These are phyloP conservation scores for Phytopythium oedochilum DNA, from an alignment of 352 stramenopile genomes.

Conservation along the genomic window DNA sequence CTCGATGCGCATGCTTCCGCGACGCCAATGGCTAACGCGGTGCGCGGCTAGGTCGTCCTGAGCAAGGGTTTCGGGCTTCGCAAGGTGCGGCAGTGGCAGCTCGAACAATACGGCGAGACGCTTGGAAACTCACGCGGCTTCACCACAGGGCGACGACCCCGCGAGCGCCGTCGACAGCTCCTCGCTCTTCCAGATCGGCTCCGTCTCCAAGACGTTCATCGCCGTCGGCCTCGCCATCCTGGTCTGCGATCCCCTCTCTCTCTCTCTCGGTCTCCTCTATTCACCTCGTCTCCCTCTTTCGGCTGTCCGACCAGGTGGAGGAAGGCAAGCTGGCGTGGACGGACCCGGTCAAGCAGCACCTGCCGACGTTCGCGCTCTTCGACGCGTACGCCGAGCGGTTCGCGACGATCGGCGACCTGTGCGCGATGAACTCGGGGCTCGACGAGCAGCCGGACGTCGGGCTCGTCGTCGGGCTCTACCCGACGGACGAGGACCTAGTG, in stretches of 20 bases:
- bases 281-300: not conserved
- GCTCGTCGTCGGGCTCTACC: constrained; percentile 27
- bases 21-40: not conserved
- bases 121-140: not conserved
- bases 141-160: constrained; percentile 19
- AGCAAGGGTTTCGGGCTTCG: constrained; percentile 39
- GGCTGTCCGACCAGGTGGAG: constrained; percentile 23
- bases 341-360: constrained; percentile 50
- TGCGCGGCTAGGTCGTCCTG: constrained; percentile 13
- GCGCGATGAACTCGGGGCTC: constrained; percentile 59
- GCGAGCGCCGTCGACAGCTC: constrained; percentile 26
- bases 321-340: constrained; percentile 45
- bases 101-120: not conserved
- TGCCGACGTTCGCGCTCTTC: constrained; percentile 41
- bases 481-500: constrained; percentile 31
- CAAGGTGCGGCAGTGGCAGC: constrained; percentile 4
- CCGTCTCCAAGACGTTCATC: constrained; percentile 63
- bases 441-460: constrained; percentile 18
- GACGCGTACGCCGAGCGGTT: constrained; percentile 57
- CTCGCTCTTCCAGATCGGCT: constrained; percentile 68
- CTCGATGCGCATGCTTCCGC: not conserved
- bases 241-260: constrained; percentile 9
- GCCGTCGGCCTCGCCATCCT: constrained; percentile 34
- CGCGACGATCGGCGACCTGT: constrained; percentile 44
- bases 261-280: not conserved